Percentiles rank a stretch among this genome's conserved stretches.
Conservation (phyloP, 2,329 filamentous ascomycete genomes). For the Metarhizium humberi region DNA sequence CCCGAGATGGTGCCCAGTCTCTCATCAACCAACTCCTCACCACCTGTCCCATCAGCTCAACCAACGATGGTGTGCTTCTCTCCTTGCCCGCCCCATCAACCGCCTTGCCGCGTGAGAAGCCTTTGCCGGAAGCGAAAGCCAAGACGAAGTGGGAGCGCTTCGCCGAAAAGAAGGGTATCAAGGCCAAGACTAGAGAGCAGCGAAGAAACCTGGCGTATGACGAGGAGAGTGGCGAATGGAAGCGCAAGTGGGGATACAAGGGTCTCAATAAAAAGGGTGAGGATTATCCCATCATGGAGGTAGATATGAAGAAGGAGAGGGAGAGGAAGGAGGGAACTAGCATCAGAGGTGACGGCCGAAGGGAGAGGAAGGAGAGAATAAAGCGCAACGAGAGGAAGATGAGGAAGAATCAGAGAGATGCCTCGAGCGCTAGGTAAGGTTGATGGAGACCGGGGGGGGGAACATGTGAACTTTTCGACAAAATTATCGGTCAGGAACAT, state of each 20-base stretch:
- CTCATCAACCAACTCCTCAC: slow-evolving; percentile 92
- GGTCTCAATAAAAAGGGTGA: slow-evolving; percentile 79
- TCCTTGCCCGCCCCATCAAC: slow-evolving; percentile 63
- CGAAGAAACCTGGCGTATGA: slow-evolving; percentile 71
- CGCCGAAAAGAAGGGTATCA: slow-evolving; percentile 94
- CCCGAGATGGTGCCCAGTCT: slow-evolving; percentile 83
- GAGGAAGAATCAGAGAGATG: slow-evolving; percentile 54
- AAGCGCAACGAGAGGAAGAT: slow-evolving; percentile 62
- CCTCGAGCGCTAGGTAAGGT: slow-evolving; percentile 4
- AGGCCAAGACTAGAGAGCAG: slow-evolving; percentile 72
- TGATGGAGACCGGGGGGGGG: not conserved
- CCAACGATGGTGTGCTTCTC: slow-evolving; percentile 63
- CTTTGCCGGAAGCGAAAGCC: slow-evolving; percentile 69
- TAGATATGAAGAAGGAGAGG: slow-evolving; percentile 67
- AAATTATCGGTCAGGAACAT: not conserved
- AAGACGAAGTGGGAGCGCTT: slow-evolving; percentile 95
- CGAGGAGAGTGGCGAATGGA: slow-evolving; percentile 78
- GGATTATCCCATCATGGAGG: slow-evolving; percentile 84
- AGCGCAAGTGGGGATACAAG: slow-evolving; percentile 91
- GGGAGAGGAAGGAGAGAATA: slow-evolving; percentile 57
- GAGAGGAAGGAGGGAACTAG: slow-evolving; percentile 53
- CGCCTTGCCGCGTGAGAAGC: slow-evolving; percentile 80
- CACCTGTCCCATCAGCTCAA: slow-evolving; percentile 70
- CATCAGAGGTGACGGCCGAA: slow-evolving; percentile 52
- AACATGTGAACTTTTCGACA: too few species aligned